phyloP scores from a whole-genome alignment of 305 asterid species.

The Rubia tinctorum region DNA sequence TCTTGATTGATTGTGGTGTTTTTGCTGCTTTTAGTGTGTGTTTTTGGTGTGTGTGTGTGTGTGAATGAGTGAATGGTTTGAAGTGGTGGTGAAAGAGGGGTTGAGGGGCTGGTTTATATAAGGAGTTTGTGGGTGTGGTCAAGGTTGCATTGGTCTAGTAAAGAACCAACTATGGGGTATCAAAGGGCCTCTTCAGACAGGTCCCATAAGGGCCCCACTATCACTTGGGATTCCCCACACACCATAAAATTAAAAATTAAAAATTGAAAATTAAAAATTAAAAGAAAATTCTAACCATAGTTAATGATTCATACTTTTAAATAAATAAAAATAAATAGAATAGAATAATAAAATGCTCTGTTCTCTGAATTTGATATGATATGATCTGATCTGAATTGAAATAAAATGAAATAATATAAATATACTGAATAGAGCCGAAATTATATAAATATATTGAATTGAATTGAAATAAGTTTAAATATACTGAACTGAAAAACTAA shows the following conservation, averaged over 20 bases:
- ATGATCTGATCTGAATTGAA: too few relatives aligned
- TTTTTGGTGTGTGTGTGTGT: background rate
- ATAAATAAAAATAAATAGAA: too few relatives aligned
- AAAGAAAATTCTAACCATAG: background rate
- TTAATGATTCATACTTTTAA: background rate
- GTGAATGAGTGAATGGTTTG: constrained; percentile 3
- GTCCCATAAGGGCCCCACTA: constrained; percentile 21
- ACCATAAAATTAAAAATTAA: constrained; percentile 7
- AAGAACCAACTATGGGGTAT: constrained; percentile 36
- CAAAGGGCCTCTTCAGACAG: constrained; percentile 28
- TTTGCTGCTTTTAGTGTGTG: background rate
- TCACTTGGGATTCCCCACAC: constrained; percentile 28
- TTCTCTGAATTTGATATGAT: too few relatives aligned
- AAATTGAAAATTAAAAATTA: too few relatives aligned
- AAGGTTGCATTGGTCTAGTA: constrained; percentile 27
- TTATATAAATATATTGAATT: too few relatives aligned
- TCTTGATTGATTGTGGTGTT: background rate
- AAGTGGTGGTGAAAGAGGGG: background rate
- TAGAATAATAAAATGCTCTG: too few relatives aligned
- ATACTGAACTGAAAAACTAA: too few relatives aligned
- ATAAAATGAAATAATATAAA: too few relatives aligned
- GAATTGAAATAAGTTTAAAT: too few relatives aligned
- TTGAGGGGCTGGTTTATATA: constrained; percentile 24
- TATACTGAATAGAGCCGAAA: too few relatives aligned
- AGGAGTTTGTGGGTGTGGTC: constrained; percentile 30